Conservation (phyloP, 169 alveolate genomes). For the Plasmodium sp. region DNA sequence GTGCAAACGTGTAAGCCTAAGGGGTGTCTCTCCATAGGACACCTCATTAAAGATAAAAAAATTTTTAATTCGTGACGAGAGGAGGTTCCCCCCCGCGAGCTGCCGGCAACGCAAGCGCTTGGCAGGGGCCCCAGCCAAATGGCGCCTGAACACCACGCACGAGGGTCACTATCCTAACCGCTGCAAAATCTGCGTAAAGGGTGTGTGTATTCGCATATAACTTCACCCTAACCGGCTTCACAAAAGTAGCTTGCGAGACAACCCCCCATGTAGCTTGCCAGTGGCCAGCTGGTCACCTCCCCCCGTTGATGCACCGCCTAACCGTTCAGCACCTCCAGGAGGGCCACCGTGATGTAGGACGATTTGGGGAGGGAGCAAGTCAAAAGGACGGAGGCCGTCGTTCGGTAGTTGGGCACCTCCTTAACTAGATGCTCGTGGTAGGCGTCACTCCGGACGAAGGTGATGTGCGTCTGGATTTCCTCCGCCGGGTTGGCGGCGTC, state of each 20-base stretch:
- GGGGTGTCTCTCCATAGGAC: not conserved
- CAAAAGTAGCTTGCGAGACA: not conserved
- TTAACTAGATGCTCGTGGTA: conserved; percentile 58
- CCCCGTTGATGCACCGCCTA: not conserved
- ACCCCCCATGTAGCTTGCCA: not conserved
- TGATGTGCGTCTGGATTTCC: conserved; percentile 6
- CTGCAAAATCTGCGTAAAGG: not conserved
- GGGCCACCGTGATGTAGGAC: conserved; percentile 80
- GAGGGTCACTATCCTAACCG: not conserved
- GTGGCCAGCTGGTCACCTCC: not conserved
- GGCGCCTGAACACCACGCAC: not conserved
- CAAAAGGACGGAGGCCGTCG: conserved; percentile 60
- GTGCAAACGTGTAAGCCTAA: not conserved
- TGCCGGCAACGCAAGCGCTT: not conserved
- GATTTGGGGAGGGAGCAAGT: conserved; percentile 80
- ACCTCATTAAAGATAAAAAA: not conserved
- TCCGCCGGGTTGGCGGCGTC: not conserved
- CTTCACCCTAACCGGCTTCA: not conserved
- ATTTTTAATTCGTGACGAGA: not conserved
- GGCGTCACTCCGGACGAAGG: not conserved
- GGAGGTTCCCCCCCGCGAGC: not conserved
- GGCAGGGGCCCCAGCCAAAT: not conserved
- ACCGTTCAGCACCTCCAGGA: conserved; percentile 76
- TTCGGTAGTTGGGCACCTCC: conserved; percentile 60
- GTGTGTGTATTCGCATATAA: not conserved